A percentile compares a stretch with the other conserved stretches of the same genome.
These are phyloP conservation scores for Eimeria tenella DNA, from an alignment of 169 alveolate genomes.

Conservation along the genomic window DNA sequence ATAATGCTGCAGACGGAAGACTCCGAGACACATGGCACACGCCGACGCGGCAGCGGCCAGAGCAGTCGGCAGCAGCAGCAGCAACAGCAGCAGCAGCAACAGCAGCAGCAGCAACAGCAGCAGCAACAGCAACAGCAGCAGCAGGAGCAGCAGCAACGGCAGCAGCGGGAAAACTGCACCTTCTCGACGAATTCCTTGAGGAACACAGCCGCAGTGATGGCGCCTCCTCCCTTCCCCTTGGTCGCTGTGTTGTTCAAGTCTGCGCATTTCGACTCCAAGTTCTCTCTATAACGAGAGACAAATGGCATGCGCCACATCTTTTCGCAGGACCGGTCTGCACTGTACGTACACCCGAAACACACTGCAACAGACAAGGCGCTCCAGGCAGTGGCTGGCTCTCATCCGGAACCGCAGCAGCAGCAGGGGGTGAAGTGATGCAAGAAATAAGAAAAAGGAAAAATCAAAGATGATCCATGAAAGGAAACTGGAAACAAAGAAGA, in stretches of 20 bases:
- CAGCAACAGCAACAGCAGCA: neutral
- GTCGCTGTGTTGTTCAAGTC: constrained; percentile 89
- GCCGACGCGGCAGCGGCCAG: too few relatives aligned
- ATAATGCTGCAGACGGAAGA: neutral
- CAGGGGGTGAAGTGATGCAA: neutral
- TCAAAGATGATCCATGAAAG: neutral
- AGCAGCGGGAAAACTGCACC: constrained; percentile 18
- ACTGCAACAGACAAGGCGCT: neutral
- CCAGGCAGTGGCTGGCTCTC: neutral
- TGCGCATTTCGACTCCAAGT: constrained; percentile 91
- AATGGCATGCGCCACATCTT: constrained; percentile 93
- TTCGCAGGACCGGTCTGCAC: constrained; percentile 88
- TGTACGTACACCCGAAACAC: neutral
- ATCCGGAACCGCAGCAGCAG: neutral
- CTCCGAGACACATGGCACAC: neutral
- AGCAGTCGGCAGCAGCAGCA: too few relatives aligned
- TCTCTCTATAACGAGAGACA: constrained; percentile 87
- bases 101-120: neutral
- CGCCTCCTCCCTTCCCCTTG: constrained; percentile 83
- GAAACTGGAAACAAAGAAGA: neutral
- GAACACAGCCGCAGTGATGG: constrained; percentile 95
- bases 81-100: too few relatives aligned
- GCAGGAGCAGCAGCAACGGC: neutral
- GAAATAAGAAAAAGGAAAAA: neutral
- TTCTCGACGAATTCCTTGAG: constrained; percentile 93